Base-by-base conservation (phyloP, 441 rosid genomes). In the Corymbia citriodora region DNA sequence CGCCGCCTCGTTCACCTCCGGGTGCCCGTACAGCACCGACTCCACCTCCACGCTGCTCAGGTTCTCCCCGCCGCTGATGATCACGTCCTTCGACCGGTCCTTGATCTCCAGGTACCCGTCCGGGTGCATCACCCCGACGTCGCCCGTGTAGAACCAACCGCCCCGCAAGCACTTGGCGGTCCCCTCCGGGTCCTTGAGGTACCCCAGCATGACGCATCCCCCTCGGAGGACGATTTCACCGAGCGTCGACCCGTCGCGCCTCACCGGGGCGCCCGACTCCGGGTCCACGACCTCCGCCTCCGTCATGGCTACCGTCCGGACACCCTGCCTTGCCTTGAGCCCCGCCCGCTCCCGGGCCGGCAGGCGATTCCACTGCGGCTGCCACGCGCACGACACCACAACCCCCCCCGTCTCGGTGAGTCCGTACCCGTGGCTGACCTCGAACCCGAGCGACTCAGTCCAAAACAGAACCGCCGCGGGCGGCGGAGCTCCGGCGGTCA, bases 401-500 rank as follows among this genome's bases (percentile, higher is more conserved):
- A 92, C 59, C 5, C 98, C 97, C 2, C 90, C 96, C 7, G 95
- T 93, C 89, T 97, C 98, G 3, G 97, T 96, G 54, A 97, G 92
- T 5, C 99, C 98, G 55, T 96, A 96, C 0, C 96, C 99, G 88
- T 97, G 99, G 54, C 96, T 95, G 91, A 97, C 95, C 15, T 90
- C 27, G 83, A 97, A 97, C 4, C 99, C 99, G 5, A 94, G 91
- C 2, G 99, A 91, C 91, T 97, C 99, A 0, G 95, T 93, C 36
- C 96, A 92, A 55, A n/a, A 87, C 18, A 97, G 96, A 5, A 97
- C 95, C 2, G 96, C 88, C 0, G 99, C 95, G 0, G 99, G 99
- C 0, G 99, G 99, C 0, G 99, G 97, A 79, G 99, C 97, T 23
- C 97, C 99, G n/a, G 95, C 97, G 1, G 99, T 96, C 19, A 95